Conservation (phyloP, 2,329 filamentous ascomycete species). For the Thelonectria blattea region DNA sequence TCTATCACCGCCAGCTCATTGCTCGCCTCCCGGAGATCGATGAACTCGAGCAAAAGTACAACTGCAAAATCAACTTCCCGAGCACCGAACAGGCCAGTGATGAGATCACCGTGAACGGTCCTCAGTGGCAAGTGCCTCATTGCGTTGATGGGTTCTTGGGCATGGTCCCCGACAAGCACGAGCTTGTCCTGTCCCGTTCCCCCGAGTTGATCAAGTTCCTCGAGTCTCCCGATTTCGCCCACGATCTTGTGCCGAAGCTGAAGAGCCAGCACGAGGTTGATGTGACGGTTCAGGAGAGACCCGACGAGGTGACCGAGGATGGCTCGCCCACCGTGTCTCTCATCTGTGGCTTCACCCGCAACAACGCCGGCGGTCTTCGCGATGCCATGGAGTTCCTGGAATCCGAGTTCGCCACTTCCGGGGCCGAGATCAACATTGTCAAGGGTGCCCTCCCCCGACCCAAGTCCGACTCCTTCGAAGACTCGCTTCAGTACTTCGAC, state of each 20-base stretch:
- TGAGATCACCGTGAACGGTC: constrained; percentile 92
- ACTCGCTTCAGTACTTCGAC: constrained; percentile 95
- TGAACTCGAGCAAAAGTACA: constrained; percentile 97
- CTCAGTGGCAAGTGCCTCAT: constrained; percentile 97
- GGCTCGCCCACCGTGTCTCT: constrained; percentile 66
- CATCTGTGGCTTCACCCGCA: constrained; percentile 86
- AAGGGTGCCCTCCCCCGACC: constrained; percentile 97
- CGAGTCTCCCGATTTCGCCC: constrained; percentile 78
- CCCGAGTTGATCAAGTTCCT: constrained; percentile 81
- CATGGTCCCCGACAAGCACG: constrained; percentile 97
- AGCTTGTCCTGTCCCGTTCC: constrained; percentile 81
- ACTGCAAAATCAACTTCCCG: constrained; percentile 98
- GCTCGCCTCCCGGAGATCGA: constrained; percentile 88
- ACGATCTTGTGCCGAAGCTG: constrained; percentile 81
- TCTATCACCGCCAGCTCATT: constrained; percentile 95
- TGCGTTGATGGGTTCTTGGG: constrained; percentile 96
- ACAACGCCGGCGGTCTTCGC: constrained; percentile 93
- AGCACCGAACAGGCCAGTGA: constrained; percentile 98
- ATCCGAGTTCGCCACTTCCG: constrained; percentile 81
- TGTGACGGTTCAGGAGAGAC: constrained; percentile 72
- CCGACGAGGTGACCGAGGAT: constrained; percentile 63
- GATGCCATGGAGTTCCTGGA: constrained; percentile 96
- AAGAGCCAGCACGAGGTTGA: constrained; percentile 93
- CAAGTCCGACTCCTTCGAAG: constrained; percentile 98
- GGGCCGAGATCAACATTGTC: constrained; percentile 85